Percentiles rank a stretch among this genome's conserved stretches.
These are phyloP conservation scores for Polyrhizophydium stewartii DNA, from an alignment of 371 early-diverging fungal species.

Conservation along the genomic window DNA sequence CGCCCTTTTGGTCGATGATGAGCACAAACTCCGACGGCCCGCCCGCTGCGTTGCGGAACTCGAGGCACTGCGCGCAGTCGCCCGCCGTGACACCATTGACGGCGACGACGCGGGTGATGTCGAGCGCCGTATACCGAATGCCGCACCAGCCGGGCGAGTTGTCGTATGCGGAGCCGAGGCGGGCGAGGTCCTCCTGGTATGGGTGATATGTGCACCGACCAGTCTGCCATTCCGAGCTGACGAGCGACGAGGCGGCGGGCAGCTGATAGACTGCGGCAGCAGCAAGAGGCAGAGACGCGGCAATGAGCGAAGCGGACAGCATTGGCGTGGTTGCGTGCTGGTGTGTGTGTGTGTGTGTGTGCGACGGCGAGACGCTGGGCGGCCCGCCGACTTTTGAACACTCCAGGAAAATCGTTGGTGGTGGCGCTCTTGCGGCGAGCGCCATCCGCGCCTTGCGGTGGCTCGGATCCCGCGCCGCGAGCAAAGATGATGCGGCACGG, in stretches of 20 bases:
- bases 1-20: slow-evolving; percentile 18
- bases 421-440: too few relatives aligned
- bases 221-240: slow-evolving; percentile 6
- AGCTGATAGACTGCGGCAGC: too few relatives aligned
- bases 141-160: slow-evolving; percentile 20
- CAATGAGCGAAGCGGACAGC: too few relatives aligned
- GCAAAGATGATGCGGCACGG: too few relatives aligned
- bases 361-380: too few relatives aligned
- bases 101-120: slow-evolving; percentile 13
- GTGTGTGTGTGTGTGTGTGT: too few relatives aligned
- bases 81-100: slow-evolving; percentile 4
- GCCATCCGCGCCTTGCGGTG: too few relatives aligned
- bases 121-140: slow-evolving; percentile 13
- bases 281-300: too few relatives aligned
- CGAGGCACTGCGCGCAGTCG: slow-evolving; percentile 11
- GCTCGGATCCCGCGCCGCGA: too few relatives aligned
- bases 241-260: not conserved
- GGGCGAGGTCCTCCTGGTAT: slow-evolving; percentile 10
- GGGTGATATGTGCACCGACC: slow-evolving; percentile 16
- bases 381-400: too few relatives aligned
- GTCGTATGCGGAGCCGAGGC: slow-evolving; percentile 10
- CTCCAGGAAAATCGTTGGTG: too few relatives aligned
- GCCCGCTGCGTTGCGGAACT: slow-evolving; percentile 4
- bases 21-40: slow-evolving; percentile 17
- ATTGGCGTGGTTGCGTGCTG: too few relatives aligned